Evolutionary conservation across 2,329 filamentous ascomycete genomes (phyloP).

Genomic region (Exophiala alcalophila): DNA sequence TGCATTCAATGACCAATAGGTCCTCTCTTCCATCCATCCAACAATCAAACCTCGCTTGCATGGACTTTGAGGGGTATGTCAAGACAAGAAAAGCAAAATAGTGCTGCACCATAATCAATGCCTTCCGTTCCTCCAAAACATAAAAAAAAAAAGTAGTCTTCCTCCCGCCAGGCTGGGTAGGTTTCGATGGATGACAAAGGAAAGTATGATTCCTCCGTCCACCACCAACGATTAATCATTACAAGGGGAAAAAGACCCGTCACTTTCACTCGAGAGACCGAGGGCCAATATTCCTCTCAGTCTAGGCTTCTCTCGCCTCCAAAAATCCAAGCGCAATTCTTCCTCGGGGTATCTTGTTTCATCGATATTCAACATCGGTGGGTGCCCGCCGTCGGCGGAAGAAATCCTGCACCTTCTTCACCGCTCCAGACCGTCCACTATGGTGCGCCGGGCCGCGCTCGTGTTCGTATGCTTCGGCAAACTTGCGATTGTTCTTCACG

Average conservation of each 20-base stretch:
- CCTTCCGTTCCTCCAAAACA: no score
- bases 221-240: constrained; percentile 24
- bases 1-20: no score
- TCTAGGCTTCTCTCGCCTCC: not conserved
- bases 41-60: no score
- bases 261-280: not conserved
- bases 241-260: constrained; percentile 18
- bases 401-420: constrained; percentile 96
- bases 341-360: not conserved
- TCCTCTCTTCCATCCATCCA: no score
- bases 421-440: constrained; percentile 79
- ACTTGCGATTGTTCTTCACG: constrained; percentile 81
- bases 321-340: constrained; percentile 4
- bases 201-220: no score
- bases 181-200: no score
- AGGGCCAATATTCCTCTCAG: no score
- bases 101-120: no score
- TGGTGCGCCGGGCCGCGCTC: constrained; percentile 60
- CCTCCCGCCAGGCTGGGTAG: no score
- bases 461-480: constrained; percentile 82
- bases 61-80: no score
- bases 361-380: constrained; percentile 19
- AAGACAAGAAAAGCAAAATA: no score
- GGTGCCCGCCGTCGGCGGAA: constrained; percentile 62
- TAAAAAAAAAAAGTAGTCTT: no score